Evolutionary conservation across 371 early-diverging fungal genomes (phyloP).

Genomic region (Smittium culicis): DNA sequence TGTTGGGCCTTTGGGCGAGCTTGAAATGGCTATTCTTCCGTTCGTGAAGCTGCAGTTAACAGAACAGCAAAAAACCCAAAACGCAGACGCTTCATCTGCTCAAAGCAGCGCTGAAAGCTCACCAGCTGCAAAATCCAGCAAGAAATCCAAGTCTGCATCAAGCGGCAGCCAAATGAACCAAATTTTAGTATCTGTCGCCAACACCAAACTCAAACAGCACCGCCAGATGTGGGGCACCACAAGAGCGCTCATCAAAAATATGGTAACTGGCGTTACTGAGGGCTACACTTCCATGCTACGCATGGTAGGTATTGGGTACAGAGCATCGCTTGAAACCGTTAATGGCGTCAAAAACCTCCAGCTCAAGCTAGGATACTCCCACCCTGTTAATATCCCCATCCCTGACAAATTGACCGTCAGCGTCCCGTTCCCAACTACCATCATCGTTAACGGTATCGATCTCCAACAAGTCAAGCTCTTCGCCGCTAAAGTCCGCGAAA

Average conservation of each 20-base stretch:
- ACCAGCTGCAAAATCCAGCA: not conserved
- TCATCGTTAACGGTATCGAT: constrained; percentile 67
- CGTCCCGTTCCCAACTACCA: constrained; percentile 72
- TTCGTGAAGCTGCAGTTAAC: constrained; percentile 49
- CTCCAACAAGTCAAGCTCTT: constrained; percentile 67
- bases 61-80: constrained; percentile 13
- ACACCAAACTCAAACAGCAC: constrained; percentile 52
- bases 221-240: constrained; percentile 94
- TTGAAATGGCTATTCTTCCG: constrained; percentile 60
- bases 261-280: constrained; percentile 79
- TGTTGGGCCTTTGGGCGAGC: constrained; percentile 67
- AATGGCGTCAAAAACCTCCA: constrained; percentile 27
- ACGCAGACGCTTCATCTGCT: not conserved
- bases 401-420: constrained; percentile 65
- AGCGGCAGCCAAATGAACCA: constrained; percentile 30
- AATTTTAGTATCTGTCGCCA: constrained; percentile 44
- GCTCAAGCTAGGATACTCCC: constrained; percentile 80
- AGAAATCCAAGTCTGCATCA: constrained; percentile 18
- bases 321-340: constrained; percentile 60
- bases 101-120: constrained; percentile 7
- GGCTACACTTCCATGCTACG: constrained; percentile 72
- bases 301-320: constrained; percentile 88
- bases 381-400: constrained; percentile 62
- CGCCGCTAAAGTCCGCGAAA: constrained; percentile 80
- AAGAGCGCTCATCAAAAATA: constrained; percentile 67